Base-by-base conservation (phyloP, 345 rosid species). In the Moricandia arvensis region DNA sequence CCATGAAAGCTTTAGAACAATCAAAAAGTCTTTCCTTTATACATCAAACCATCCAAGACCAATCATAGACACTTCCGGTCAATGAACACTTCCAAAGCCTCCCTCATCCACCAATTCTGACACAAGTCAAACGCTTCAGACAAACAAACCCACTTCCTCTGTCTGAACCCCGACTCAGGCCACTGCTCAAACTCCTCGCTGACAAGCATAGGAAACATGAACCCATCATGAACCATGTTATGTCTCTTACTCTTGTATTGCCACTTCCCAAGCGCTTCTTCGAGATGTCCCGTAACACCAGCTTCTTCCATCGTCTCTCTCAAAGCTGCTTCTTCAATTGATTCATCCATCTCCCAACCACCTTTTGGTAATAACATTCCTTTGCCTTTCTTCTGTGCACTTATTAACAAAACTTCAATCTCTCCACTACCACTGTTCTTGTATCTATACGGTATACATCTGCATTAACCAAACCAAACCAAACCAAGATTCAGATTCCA, bases 351-450 rank as follows among this genome's bases (percentile, higher is more conserved):
- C 66, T 87, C 89, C 91, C 91, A 87, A 63, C 91, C 91, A 30
- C 91, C 91, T 84, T 87, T 87, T 1, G 91, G 91, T 71, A 87
- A 83, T 60, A 87, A 70, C 88, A 87, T 84, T 15, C 82, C 87
- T 69, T 79, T 54, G 35, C 91, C 86, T 70, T 70, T 43, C 69
- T 84, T 87, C 41, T 84, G 87, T 59, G 91, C 73, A 77, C 84
- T 87, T 11, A 87, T 84, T 11, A 87, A 57, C 70, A 87, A 83
- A 63, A 87, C 83, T 76, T 87, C 89, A 45, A 87, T 61, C n/a
- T 79, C 87, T 68, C 85, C 75, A 51, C n/a, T n/a, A n/a, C 8
- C 59, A 21, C 2, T 21, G 10, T 80, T 76, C 74, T 79, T 87
- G 61, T 79, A 86, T 73, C 91, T 86, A 26, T 86, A 87, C 0